These are phyloP conservation scores for Entomortierella lignicola DNA, from an alignment of 192 early-diverging fungal species.

Conservation along the genomic window DNA sequence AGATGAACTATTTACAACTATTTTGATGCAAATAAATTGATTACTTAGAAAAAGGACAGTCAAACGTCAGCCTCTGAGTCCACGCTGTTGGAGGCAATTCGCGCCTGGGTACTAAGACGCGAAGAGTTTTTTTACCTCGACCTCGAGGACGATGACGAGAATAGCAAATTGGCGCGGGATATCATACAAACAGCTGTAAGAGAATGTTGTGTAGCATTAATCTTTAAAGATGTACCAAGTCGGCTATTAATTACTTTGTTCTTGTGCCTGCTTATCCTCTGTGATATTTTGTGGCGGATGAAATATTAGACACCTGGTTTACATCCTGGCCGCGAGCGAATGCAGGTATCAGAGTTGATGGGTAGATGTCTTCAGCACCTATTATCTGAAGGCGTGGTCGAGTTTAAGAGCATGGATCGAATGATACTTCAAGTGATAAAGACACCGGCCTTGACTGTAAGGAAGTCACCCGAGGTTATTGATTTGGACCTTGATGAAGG, in stretches of 20 bases:
- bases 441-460: not conserved
- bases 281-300: constrained; percentile 1
- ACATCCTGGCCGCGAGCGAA: not conserved
- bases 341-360: not conserved
- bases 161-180: not conserved
- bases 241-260: not conserved
- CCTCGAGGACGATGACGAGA: constrained; percentile 9
- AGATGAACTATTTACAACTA: no score
- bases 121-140: constrained; percentile 22
- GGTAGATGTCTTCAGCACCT: constrained; percentile 1
- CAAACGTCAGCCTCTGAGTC: not conserved
- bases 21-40: not conserved
- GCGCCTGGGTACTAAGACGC: not conserved
- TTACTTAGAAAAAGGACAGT: not conserved
- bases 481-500: not conserved
- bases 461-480: not conserved
- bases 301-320: constrained; percentile 3
- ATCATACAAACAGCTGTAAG: not conserved
- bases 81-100: constrained; percentile 2
- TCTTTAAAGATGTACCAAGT: not conserved
- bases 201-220: not conserved
- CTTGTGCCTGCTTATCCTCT: no score
- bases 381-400: constrained; percentile 2
- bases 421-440: constrained; percentile 8
- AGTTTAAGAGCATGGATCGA: not conserved